Base-by-base conservation (phyloP, 495 filamentous ascomycete species). In the Entonaema liquescens region DNA sequence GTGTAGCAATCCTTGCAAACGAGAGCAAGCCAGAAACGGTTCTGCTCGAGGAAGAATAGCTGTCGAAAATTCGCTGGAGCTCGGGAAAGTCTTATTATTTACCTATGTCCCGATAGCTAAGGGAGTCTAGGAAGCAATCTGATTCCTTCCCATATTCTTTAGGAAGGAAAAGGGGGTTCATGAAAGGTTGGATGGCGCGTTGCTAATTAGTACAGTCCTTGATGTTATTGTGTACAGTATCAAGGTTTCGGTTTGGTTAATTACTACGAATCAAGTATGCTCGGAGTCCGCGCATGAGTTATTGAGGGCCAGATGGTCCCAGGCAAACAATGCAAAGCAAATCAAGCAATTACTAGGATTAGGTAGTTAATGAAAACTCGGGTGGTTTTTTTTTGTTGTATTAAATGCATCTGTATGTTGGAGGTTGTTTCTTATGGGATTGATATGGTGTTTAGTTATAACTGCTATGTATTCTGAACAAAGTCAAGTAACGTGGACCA, bases 1-100 rank as follows among this genome's bases (percentile, higher is more conserved):
- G 59, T 75, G 75, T 73, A 71, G 47, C 58, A 72, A 73, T 69
- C 68, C 75, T 67, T 55, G 72, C 59, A 65, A 59, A 38, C 44
- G 36, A 72, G 52, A 44, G 68, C 59, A 56, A 65, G 60, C 72
- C 67, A 36, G 70, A 69, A 69, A 77, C 42, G 72, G 72, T 49
- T 65, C 49, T 71, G 56, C 72, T 71, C 26, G 17, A 17, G 31
- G 33, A 55, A 36, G 36, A 47, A 60, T 13, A 52, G 23, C 23
- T 53, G 42, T 59, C 49, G 23, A 33, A 47, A 61, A 56, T 28
- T 54, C 61, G 61, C 50, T 36, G 50, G 42, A 67, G 66, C 62
- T 53, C 40, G 58, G 58, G 54, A 44, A 62, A 29, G 59, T 63
- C 28, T 47, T 47, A 52, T 65, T 40, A 31, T 62, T 58, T 56